Percentiles rank a stretch among this genome's conserved stretches.
Conservation (phyloP, 1,284 basidiomycete genomes). For the Macrocybe sp. region DNA sequence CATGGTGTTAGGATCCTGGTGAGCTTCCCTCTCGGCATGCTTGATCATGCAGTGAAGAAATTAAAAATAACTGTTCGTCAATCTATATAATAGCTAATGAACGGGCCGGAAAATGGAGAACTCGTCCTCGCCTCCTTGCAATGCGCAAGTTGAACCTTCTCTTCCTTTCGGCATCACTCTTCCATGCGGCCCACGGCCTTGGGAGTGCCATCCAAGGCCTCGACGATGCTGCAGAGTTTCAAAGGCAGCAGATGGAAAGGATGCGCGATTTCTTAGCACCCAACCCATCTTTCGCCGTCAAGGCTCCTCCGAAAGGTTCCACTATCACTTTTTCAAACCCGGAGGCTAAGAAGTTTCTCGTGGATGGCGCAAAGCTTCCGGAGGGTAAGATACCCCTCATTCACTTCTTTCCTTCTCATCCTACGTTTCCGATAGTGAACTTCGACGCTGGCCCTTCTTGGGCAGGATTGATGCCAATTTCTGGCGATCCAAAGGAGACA, state of each 20-base stretch:
- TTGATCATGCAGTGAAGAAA: no score
- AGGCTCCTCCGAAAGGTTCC: constrained; percentile 32
- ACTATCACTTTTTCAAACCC: constrained; percentile 61
- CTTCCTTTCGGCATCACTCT: constrained; percentile 1
- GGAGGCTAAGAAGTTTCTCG: constrained; percentile 56
- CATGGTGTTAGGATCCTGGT: no score
- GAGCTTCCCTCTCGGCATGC: no score
- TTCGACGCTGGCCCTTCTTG: constrained; percentile 71
- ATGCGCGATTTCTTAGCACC: constrained; percentile 40
- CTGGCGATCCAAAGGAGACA: constrained; percentile 49
- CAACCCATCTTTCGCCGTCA: constrained; percentile 8
- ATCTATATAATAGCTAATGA: no score
- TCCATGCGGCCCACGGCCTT: constrained; percentile 13
- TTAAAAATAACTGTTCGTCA: no score
- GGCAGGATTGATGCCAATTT: constrained; percentile 65
- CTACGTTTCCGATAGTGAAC: constrained; percentile 22
- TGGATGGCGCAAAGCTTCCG: constrained; percentile 59
- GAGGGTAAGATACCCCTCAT: constrained; percentile 33
- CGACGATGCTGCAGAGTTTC: constrained; percentile 40
- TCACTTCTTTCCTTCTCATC: not conserved
- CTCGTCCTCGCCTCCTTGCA: no score
- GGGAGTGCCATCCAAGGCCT: constrained; percentile 35
- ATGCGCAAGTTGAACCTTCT: no score
- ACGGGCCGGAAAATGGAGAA: no score
- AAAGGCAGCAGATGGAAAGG: constrained; percentile 42